A percentile compares a stretch with the other conserved stretches of the same genome.
phyloP scores from a whole-genome alignment of 2,329 filamentous ascomycete genomes.

The Leptographium radiaticola region DNA sequence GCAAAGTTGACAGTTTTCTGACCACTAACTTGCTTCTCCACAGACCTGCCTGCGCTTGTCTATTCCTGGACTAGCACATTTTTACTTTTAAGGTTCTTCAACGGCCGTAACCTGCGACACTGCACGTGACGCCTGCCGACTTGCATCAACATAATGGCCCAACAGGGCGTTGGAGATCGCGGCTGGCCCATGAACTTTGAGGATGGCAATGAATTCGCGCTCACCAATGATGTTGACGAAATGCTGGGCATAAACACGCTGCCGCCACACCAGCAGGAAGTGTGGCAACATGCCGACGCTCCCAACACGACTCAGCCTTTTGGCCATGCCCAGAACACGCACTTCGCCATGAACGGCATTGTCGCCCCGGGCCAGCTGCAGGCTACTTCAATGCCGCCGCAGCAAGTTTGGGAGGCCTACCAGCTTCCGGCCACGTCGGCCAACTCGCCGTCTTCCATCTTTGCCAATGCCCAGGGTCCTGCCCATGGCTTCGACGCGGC shows the following conservation, averaged over 20 bases:
- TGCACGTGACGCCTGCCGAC: not conserved
- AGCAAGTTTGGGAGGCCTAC: not conserved
- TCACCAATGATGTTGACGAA: constrained; percentile 6
- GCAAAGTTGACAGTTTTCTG: not conserved
- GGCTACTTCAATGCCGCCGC: not conserved
- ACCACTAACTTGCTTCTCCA: not conserved
- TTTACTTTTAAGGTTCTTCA: not conserved
- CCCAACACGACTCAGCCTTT: not conserved
- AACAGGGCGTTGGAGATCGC: constrained; percentile 8
- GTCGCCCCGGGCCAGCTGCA: not conserved
- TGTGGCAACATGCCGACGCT: constrained; percentile 4
- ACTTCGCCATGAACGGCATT: constrained; percentile 1
- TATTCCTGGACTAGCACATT: not conserved
- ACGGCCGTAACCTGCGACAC: not conserved
- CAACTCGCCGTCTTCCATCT: not conserved
- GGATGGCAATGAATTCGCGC: constrained; percentile 4
- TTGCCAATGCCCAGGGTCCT: not conserved
- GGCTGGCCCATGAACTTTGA: constrained; percentile 10
- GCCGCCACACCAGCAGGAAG: constrained; percentile 5
- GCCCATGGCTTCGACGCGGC: not conserved
- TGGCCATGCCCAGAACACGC: not conserved
- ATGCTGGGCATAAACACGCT: constrained; percentile 7
- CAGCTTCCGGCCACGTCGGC: not conserved
- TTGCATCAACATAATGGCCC: constrained; percentile 8
- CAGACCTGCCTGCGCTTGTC: not conserved